Evolutionary conservation across 345 rosid genomes (phyloP), one percentile per base, ranked within the genome.

Genomic region (Moricandia arvensis): DNA sequence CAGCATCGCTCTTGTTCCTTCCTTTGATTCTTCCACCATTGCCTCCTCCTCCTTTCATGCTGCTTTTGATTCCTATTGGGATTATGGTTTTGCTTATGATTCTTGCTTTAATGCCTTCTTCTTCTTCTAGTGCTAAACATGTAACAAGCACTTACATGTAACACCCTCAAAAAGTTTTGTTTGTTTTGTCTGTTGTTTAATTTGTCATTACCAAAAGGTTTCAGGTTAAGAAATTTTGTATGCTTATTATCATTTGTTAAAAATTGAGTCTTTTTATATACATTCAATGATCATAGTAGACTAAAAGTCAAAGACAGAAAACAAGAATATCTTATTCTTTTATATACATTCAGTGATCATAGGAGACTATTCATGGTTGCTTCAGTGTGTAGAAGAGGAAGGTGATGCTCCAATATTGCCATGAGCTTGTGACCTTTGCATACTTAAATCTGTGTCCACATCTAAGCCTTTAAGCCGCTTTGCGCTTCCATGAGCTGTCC

Each of bases 401-500:
- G 93, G 77, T 87, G 82, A 80, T 80, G 91, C 84, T 91, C 91
- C 86, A 91, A 82, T 72, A 82, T 79, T 15, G 87, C 86, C 84
- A 91, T 73, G 66, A 93, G 87, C 69, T 87, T 79, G 71, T 65
- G 30, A 29, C 69, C 47, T 35, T 72, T 71, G 68, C 84, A 81
- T 68, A 84, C 90, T 77, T 82, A 38, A 76, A 71, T 79, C 82
- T 72, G 83, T 86, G 54, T 86, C 88, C 41, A 83, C 73, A 12
- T 80, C 75, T 6, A 49, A 83, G 16, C 89, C 93, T 70, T 90
- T 89, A 31, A 94, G 96, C 85, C 86, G 88, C 77, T 79, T 81
- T 30, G 74, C 89, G 96, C 93, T 84, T 87, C 95, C 4, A 90
- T 84, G 27, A 94, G 96, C 81, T 87, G 95, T 29, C 97, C 98